phyloP scores from a whole-genome alignment of 2,329 filamentous ascomycete species.

The Fusarium sp. region DNA sequence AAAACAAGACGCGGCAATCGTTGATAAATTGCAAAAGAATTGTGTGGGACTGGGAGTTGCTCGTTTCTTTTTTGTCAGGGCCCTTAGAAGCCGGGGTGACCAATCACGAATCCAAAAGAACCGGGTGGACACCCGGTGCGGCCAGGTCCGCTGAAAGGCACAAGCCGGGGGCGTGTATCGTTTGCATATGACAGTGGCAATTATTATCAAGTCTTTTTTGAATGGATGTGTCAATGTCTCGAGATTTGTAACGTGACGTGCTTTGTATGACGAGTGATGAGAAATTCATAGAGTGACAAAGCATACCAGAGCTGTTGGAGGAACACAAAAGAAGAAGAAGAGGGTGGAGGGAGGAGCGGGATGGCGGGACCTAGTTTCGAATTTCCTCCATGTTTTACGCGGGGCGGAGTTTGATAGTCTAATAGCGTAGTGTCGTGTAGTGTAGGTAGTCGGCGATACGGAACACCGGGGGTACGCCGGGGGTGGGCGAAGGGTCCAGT shows the following conservation, averaged over 20 bases:
- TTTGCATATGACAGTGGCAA: slow-evolving; percentile 21
- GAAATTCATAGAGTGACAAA: slow-evolving; percentile 1
- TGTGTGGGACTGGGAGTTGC: slow-evolving; percentile 28
- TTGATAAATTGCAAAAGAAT: slow-evolving; percentile 22
- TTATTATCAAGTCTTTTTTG: slow-evolving; percentile 3
- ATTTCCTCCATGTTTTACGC: slow-evolving; percentile 9
- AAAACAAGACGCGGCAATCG: slow-evolving; percentile 30
- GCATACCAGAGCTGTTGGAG: neutral
- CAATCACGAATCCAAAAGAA: slow-evolving; percentile 25
- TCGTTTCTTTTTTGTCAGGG: slow-evolving; percentile 28
- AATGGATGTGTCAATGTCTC: slow-evolving; percentile 5
- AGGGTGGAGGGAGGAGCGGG: slow-evolving; percentile 24
- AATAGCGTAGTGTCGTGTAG: slow-evolving; percentile 8
- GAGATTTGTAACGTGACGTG: slow-evolving; percentile 28
- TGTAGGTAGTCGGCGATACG: slow-evolving; percentile 37
- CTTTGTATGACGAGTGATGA: slow-evolving; percentile 24
- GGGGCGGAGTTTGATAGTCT: slow-evolving; percentile 3
- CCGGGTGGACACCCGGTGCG: slow-evolving; percentile 43
- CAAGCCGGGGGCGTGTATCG: slow-evolving; percentile 23
- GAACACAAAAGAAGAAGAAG: slow-evolving; percentile 3
- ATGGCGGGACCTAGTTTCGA: slow-evolving; percentile 33
- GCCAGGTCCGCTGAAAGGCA: slow-evolving; percentile 33
- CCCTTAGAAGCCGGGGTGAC: slow-evolving; percentile 14
- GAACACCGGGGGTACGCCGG: slow-evolving; percentile 38
- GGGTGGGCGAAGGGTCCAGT: slow-evolving; percentile 14